Percentiles rank a stretch among this genome's conserved stretches.
These are phyloP conservation scores for Phaeosphaeria sp. DNA, from an alignment of 2,329 filamentous ascomycete species.

Conservation along the genomic window DNA sequence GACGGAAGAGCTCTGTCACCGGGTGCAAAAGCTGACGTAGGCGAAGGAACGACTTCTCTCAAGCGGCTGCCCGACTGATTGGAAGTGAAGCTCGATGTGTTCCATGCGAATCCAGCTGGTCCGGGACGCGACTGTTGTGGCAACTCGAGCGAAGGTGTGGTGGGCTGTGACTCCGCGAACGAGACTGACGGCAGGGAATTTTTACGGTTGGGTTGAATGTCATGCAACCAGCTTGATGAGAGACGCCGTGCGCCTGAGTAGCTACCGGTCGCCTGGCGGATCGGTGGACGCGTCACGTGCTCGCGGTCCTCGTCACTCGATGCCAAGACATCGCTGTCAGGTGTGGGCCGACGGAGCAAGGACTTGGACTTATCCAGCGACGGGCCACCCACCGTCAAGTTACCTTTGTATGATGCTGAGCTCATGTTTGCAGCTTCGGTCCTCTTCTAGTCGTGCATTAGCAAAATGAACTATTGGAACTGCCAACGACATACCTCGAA, in stretches of 20 bases:
- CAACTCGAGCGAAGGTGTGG: conserved; percentile 75
- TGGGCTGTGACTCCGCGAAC: conserved; percentile 81
- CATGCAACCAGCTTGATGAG: conserved; percentile 74
- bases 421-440: conserved; percentile 28
- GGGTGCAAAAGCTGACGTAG: conserved; percentile 36
- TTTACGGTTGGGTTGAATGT: conserved; percentile 73
- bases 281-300: conserved; percentile 38
- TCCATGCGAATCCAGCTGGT: conserved; percentile 53
- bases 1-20: conserved; percentile 33
- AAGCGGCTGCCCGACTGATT: conserved; percentile 30
- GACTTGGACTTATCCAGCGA: conserved; percentile 71
- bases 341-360: conserved; percentile 78
- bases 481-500: conserved; percentile 18
- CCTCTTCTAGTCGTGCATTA: background rate
- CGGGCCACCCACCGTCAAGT: conserved; percentile 36
- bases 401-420: conserved; percentile 34
- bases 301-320: conserved; percentile 94
- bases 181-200: conserved; percentile 72
- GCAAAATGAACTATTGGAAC: background rate
- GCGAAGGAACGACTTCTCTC: conserved; percentile 44
- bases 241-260: conserved; percentile 37
- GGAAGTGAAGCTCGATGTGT: conserved; percentile 44
- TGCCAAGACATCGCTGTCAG: conserved; percentile 90
- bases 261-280: conserved; percentile 25
- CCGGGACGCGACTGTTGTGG: conserved; percentile 49